Conservation (phyloP, 129 eudicot genomes). For the Lactuca sativa region DNA sequence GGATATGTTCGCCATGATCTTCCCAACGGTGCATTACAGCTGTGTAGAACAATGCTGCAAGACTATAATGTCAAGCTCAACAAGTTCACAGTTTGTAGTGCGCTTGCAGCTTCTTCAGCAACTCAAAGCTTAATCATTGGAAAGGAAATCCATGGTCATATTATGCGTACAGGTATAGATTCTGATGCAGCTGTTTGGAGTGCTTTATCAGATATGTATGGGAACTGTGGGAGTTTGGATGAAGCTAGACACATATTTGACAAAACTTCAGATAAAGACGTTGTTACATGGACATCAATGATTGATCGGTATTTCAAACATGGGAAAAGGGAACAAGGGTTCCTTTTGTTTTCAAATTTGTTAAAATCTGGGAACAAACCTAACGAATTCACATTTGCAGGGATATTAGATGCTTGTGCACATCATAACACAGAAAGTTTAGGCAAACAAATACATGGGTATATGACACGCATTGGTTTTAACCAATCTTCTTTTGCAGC, state of each 20-base stretch:
- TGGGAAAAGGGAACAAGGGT: conserved; percentile 57
- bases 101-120: conserved; percentile 57
- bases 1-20: conserved; percentile 51
- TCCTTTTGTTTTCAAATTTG: conserved; percentile 45
- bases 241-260: conserved; percentile 64
- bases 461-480: conserved; percentile 55
- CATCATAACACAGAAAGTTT: conserved; percentile 42
- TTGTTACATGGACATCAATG: conserved; percentile 68
- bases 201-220: conserved; percentile 74
- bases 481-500: conserved; percentile 57
- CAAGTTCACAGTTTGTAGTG: conserved; percentile 55
- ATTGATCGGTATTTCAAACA: conserved; percentile 65
- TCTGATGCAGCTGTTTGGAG: conserved; percentile 68
- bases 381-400: conserved; percentile 69
- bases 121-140: conserved; percentile 43
- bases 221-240: conserved; percentile 62
- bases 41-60: conserved; percentile 55
- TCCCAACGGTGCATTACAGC: conserved; percentile 43
- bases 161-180: conserved; percentile 53
- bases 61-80: conserved; percentile 30
- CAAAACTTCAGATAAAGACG: conserved; percentile 42
- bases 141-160: conserved; percentile 68
- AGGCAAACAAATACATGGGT: conserved; percentile 68
- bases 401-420: conserved; percentile 60
- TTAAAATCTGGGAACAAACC: conserved; percentile 48